These are phyloP conservation scores for Pythium scleroteichum DNA, from an alignment of 352 stramenopile species.

Conservation along the genomic window DNA sequence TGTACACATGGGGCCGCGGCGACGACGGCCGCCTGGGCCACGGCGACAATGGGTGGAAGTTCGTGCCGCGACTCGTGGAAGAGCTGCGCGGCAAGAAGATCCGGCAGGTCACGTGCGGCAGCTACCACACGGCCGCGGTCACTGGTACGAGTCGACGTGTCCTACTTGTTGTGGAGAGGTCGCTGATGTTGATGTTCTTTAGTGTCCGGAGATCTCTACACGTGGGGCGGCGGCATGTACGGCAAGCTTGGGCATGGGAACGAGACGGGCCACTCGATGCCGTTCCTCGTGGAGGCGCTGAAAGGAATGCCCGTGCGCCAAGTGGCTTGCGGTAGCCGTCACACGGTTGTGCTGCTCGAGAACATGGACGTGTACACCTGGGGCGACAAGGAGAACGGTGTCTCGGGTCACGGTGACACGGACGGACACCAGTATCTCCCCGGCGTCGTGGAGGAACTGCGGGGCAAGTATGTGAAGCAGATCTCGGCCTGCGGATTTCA, in stretches of 20 bases:
- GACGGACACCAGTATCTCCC: conserved; percentile 96
- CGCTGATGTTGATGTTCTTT: background rate
- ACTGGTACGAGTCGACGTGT: conserved; percentile 40
- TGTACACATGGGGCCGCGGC: conserved; percentile 90
- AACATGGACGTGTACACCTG: conserved; percentile 92
- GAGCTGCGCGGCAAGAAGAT: conserved; percentile 89
- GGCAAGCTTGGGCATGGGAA: conserved; percentile 93
- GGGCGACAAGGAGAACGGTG: conserved; percentile 96
- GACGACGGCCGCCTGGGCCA: conserved; percentile 90
- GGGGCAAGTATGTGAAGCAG: conserved; percentile 85
- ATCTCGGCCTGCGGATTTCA: conserved; percentile 90
- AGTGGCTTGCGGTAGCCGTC: conserved; percentile 93
- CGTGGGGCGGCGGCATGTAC: conserved; percentile 95
- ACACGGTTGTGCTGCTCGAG: conserved; percentile 92
- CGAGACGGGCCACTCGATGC: conserved; percentile 92
- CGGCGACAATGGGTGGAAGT: conserved; percentile 96
- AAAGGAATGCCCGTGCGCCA: conserved; percentile 88
- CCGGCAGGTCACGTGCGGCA: conserved; percentile 93
- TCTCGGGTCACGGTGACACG: conserved; percentile 93
- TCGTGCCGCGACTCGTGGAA: conserved; percentile 93
- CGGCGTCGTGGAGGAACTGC: conserved; percentile 87
- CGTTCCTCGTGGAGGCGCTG: conserved; percentile 93
- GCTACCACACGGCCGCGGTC: conserved; percentile 95
- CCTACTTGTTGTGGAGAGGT: background rate
- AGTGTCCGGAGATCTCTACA: conserved; percentile 93